phyloP scores from a whole-genome alignment of 2,329 filamentous ascomycete species.

The Tolypocladium guangdongense region DNA sequence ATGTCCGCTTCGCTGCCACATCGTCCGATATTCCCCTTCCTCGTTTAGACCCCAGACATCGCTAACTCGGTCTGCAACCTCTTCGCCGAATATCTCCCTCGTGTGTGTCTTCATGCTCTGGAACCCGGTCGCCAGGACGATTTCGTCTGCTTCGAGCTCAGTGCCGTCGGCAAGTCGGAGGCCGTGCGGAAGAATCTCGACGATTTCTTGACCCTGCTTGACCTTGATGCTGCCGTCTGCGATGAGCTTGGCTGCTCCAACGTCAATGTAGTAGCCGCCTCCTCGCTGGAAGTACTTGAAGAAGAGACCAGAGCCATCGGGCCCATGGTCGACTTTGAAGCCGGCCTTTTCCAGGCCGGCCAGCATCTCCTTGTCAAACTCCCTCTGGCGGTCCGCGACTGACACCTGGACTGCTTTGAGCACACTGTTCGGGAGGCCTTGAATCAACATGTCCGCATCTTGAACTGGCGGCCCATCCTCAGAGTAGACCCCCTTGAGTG shows the following conservation, averaged over 20 bases:
- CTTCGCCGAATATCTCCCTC: conserved; percentile 49
- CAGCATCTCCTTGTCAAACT: conserved; percentile 26
- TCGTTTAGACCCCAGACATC: conserved; percentile 54
- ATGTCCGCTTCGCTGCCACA: conserved; percentile 50
- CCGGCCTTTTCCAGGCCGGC: conserved; percentile 41
- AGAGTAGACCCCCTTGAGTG: conserved; percentile 37
- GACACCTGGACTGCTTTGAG: conserved; percentile 47
- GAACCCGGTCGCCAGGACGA: conserved; percentile 54
- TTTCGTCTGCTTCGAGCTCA: conserved; percentile 48
- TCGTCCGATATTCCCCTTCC: conserved; percentile 43
- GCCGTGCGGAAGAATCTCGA: conserved; percentile 33
- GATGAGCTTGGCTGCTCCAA: conserved; percentile 52
- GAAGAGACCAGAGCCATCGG: conserved; percentile 44
- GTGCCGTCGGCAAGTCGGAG: conserved; percentile 41
- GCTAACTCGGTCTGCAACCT: conserved; percentile 43
- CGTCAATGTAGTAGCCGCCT: conserved; percentile 62
- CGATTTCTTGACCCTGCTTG: conserved; percentile 46
- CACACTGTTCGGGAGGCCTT: conserved; percentile 46
- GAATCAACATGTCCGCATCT: conserved; percentile 52
- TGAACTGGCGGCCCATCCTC: conserved; percentile 48
- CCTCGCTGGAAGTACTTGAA: conserved; percentile 55
- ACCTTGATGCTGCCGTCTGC: conserved; percentile 53
- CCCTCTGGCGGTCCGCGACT: conserved; percentile 21
- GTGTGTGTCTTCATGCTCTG: conserved; percentile 58
- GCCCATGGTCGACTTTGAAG: conserved; percentile 49